phyloP scores from a whole-genome alignment of 1,284 basidiomycete genomes.

The Hypsizygus ulmarius region DNA sequence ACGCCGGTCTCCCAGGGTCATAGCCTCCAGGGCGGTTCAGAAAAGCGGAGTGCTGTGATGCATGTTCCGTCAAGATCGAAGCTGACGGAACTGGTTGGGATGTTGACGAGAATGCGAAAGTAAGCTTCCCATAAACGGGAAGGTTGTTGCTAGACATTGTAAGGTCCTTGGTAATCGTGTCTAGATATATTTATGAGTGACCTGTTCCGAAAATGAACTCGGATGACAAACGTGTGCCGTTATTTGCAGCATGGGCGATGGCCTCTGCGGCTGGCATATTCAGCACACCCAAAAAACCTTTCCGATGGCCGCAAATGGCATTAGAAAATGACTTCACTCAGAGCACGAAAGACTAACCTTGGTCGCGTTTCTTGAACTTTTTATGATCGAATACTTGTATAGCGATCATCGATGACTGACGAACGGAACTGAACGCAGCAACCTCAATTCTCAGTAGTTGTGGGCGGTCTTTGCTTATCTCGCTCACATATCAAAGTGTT shows the following conservation, averaged over 20 bases:
- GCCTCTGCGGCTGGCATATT: slow-evolving; percentile 84
- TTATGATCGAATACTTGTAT: slow-evolving; percentile 98
- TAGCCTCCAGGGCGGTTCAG: slow-evolving; percentile 8
- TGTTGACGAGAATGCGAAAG: slow-evolving; percentile 68
- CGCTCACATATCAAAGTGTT: slow-evolving; percentile 86
- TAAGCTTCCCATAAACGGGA: slow-evolving; percentile 83
- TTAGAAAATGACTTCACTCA: background rate
- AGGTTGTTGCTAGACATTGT: slow-evolving; percentile 87
- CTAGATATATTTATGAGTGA: slow-evolving; percentile 36
- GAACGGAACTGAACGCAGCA: slow-evolving; percentile 62
- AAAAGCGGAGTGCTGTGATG: slow-evolving; percentile 10
- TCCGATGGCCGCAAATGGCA: background rate
- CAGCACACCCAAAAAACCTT: slow-evolving; percentile 78
- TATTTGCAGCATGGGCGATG: slow-evolving; percentile 76
- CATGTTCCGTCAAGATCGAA: slow-evolving; percentile 14
- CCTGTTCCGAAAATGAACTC: background rate
- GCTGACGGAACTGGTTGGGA: slow-evolving; percentile 30
- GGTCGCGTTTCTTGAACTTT: slow-evolving; percentile 96
- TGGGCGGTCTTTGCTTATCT: slow-evolving; percentile 13
- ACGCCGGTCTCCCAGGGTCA: slow-evolving; percentile 6
- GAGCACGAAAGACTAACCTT: slow-evolving; percentile 56
- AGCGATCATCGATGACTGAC: slow-evolving; percentile 87
- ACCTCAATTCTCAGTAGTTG: slow-evolving; percentile 7
- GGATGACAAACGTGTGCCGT: slow-evolving; percentile 47
- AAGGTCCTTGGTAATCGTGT: slow-evolving; percentile 78